Percentiles rank a stretch among this genome's conserved stretches.
Conservation (phyloP, 177 flowering plant species). For the Tripterygium wilfordii region DNA sequence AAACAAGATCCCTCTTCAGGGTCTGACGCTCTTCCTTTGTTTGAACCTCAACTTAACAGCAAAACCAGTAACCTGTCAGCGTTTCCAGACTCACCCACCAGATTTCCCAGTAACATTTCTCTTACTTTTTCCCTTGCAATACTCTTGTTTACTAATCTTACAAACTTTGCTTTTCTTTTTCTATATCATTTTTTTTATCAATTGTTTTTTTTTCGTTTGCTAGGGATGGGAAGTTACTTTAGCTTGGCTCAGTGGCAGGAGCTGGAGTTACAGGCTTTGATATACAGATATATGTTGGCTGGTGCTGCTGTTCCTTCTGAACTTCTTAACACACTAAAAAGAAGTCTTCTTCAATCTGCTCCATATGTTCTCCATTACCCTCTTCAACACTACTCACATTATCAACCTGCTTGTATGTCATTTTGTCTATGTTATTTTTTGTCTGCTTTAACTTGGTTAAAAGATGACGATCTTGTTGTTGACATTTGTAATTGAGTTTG, state of each 20-base stretch:
- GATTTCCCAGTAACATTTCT: conserved; percentile 40
- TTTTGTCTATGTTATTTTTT: background rate
- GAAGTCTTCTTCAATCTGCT: conserved; percentile 40
- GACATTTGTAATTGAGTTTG: no score
- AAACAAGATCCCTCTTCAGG: conserved; percentile 11
- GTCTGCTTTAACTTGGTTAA: background rate
- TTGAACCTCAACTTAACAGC: conserved; percentile 46
- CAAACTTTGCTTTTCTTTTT: no score
- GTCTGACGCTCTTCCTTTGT: conserved; percentile 64
- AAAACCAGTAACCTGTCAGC: conserved; percentile 47
- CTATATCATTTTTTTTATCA: background rate
- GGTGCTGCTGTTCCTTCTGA: conserved; percentile 78
- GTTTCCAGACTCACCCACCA: conserved; percentile 41
- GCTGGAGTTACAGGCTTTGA: conserved; percentile 82
- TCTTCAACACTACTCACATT: conserved; percentile 38
- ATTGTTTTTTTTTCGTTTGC: conserved; percentile 5
- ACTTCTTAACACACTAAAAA: conserved; percentile 66
- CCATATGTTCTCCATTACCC: conserved; percentile 34
- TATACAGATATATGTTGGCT: conserved; percentile 71
- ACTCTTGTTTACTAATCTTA: no score
- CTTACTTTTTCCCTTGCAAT: no score
- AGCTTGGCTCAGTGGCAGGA: conserved; percentile 86
- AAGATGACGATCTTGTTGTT: background rate
- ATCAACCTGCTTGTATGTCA: conserved; percentile 58
- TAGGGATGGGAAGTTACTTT: conserved; percentile 53